Evolutionary conservation across 78 protist species (phyloP).

Genomic region (Polysphondylium violaceum): DNA sequence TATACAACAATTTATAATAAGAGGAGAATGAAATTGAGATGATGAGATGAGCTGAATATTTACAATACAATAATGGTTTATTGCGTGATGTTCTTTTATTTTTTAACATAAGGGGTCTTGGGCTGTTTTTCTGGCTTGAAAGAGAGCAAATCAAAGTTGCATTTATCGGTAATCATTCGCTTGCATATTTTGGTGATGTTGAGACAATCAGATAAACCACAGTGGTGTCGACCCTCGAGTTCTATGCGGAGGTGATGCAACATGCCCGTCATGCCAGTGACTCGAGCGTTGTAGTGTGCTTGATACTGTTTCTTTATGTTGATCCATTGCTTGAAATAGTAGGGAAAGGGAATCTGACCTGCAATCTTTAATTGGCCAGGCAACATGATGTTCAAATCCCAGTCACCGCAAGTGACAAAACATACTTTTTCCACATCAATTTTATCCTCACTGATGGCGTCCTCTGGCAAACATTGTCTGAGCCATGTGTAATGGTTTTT

Average conservation of each 20-base stretch:
- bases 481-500: conserved; percentile 56
- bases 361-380: conserved; percentile 35
- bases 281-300: background rate
- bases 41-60: too few relatives aligned
- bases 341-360: background rate
- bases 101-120: too few relatives aligned
- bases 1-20: too few relatives aligned
- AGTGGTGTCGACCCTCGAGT: conserved; percentile 83
- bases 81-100: too few relatives aligned
- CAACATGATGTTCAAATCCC: conserved; percentile 57
- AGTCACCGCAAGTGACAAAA: conserved; percentile 82
- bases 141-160: background rate
- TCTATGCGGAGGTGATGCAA: conserved; percentile 1
- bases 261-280: conserved; percentile 61
- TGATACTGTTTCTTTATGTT: conserved; percentile 53
- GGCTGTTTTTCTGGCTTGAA: too few relatives aligned
- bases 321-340: conserved; percentile 53
- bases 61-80: too few relatives aligned
- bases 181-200: conserved; percentile 63
- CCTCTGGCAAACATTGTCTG: background rate
- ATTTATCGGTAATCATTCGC: conserved; percentile 9
- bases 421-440: background rate
- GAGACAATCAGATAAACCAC: conserved; percentile 81
- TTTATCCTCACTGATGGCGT: too few relatives aligned
- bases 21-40: too few relatives aligned